A percentile compares a stretch with the other conserved stretches of the same genome.
Evolutionary conservation across 1,139 yeast species (phyloP).

Genomic region (Saccharomyces uvarum): DNA sequence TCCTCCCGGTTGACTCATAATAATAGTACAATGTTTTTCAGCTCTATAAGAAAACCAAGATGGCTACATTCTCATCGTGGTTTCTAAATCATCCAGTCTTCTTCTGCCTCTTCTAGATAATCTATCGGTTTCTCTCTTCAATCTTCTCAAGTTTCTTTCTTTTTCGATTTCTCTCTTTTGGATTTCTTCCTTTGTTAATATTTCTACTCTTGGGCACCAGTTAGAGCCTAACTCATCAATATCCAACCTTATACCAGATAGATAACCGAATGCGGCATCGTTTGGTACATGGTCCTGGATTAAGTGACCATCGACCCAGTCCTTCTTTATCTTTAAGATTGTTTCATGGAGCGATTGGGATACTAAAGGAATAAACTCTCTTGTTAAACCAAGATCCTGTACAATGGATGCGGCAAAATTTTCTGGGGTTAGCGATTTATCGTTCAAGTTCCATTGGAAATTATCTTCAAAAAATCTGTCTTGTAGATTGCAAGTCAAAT

Average conservation of each 20-base stretch:
- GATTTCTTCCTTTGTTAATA: slow-evolving; percentile 82
- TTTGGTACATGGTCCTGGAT: slow-evolving; percentile 50
- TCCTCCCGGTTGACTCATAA: neutral
- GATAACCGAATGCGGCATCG: slow-evolving; percentile 50
- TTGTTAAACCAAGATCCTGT: slow-evolving; percentile 70
- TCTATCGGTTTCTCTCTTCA: slow-evolving; percentile 75
- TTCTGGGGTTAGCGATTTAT: slow-evolving; percentile 59
- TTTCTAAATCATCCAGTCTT: slow-evolving; percentile 52
- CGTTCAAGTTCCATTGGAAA: slow-evolving; percentile 82
- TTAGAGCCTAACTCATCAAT: slow-evolving; percentile 56
- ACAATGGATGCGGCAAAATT: slow-evolving; percentile 75
- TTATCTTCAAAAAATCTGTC: slow-evolving; percentile 83
- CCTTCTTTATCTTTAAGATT: slow-evolving; percentile 67
- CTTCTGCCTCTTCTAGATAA: slow-evolving; percentile 41
- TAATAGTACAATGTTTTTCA: neutral
- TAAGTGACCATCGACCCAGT: slow-evolving; percentile 70
- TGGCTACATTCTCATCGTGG: slow-evolving; percentile 24
- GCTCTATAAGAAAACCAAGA: neutral
- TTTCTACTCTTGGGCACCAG: slow-evolving; percentile 88
- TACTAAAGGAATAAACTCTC: slow-evolving; percentile 87
- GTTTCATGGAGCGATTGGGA: slow-evolving; percentile 83
- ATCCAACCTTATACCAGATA: slow-evolving; percentile 61
- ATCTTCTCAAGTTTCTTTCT: slow-evolving; percentile 81
- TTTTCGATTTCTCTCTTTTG: slow-evolving; percentile 93
- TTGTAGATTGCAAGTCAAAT: slow-evolving; percentile 74